Evolutionary conservation across 179 eudicot species (phyloP), one percentile per base, ranked within the genome.

Genomic region (Sideroxylon spinosum): DNA sequence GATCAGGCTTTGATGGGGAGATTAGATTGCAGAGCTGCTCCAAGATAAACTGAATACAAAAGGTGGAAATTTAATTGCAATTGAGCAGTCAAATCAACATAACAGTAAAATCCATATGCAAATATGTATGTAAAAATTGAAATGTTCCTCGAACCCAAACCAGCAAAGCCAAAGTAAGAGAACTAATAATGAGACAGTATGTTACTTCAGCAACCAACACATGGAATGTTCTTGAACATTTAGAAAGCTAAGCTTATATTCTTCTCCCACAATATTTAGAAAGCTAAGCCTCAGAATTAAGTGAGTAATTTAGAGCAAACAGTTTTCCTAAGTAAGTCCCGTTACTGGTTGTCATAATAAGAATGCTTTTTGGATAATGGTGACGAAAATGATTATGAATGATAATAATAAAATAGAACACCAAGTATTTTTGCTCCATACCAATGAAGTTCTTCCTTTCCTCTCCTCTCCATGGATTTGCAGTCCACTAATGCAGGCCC

Each of bases 1-100:
- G 87, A 87, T 96, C 99, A 17, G 98, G 97, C 76, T 94, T 96
- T 64, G 98, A 92, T 70, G 99, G 99, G 85, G 88, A 90, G 74
- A 96, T 96, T 84, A 96, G 82, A 88, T 96, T 96, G 85, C 99
- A 92, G 60, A 96, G 94, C 82, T 96, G 99, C 93, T 96, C 99
- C 92, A 96, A 86, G 81, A 96, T 96, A 79, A 96, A 96, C 99
- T 96, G 97, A 84, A 89, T 13, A 64, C 56, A 82, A 63, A 55
- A 65, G 44, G 44, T 37, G 44, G 44, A 37, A 59, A 65, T 16
- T 69, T 76, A 61, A 78, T 71, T 26, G 23, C 49, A 11, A 28
- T 37, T 70, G 3, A 81, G 32, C 57, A 52, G 78, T 53, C 28
- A 57, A 22, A 50, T 78, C 44, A 59, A 26, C 52, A 28, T 23